phyloP scores from a whole-genome alignment of 768 basidiomycete species.

The Suillus spraguei region DNA sequence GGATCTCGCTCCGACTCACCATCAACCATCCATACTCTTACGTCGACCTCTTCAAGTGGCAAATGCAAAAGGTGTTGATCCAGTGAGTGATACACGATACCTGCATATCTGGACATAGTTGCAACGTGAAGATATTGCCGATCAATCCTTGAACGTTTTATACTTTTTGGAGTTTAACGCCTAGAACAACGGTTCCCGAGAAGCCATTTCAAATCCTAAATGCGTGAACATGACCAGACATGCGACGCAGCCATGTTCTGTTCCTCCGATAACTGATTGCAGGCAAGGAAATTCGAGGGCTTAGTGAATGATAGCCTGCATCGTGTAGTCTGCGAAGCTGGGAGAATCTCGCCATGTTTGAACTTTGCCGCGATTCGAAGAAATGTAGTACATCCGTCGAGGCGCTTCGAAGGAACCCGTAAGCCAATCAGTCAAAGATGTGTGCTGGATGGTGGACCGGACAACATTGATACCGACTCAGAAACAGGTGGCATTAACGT shows the following conservation, averaged over 20 bases:
- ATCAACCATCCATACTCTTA: slow-evolving; percentile 45
- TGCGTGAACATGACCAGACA: not conserved
- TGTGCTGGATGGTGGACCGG: not conserved
- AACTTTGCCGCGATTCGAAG: not conserved
- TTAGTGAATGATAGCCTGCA: not conserved
- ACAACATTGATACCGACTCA: not conserved
- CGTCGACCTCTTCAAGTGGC: slow-evolving; percentile 42
- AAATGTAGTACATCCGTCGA: not conserved
- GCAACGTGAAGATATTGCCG: not conserved
- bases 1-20: slow-evolving; percentile 27
- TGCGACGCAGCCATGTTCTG: not conserved
- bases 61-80: slow-evolving; percentile 34
- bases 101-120: slow-evolving; percentile 15
- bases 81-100: slow-evolving; percentile 35
- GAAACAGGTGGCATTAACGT: not conserved
- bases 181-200: not conserved
- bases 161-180: not conserved
- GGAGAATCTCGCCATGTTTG: not conserved
- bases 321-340: not conserved
- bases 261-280: not conserved
- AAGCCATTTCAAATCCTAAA: not conserved
- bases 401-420: not conserved
- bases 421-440: not conserved
- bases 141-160: not conserved
- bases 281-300: not conserved